phyloP scores from a whole-genome alignment of 352 stramenopile species.

The Phytopythium aichiense region DNA sequence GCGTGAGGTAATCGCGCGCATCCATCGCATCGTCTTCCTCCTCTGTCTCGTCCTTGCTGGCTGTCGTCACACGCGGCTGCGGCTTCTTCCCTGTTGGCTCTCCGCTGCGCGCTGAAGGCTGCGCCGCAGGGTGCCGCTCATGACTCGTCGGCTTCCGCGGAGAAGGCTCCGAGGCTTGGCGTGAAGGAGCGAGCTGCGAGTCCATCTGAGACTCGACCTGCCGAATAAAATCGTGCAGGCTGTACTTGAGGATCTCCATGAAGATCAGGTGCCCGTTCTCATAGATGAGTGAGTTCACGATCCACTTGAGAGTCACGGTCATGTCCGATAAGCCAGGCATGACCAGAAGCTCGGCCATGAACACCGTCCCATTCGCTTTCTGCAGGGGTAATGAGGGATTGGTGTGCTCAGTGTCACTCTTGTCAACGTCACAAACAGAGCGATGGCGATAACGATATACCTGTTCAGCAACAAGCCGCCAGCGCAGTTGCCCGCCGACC shows the following conservation, averaged over 20 bases:
- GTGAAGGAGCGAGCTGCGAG: constrained; percentile 5
- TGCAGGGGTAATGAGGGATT: constrained; percentile 17
- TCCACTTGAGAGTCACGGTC: constrained; percentile 86
- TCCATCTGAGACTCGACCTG: constrained; percentile 18
- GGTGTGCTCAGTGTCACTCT: not conserved
- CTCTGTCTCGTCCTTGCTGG: constrained; percentile 33
- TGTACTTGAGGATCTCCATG: constrained; percentile 78
- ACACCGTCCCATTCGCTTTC: constrained; percentile 75
- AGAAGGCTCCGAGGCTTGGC: constrained; percentile 16
- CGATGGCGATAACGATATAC: constrained; percentile 17
- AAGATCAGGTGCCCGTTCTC: constrained; percentile 81
- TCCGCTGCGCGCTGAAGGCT: not conserved
- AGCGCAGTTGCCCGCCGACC: constrained; percentile 73
- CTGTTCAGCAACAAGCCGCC: constrained; percentile 79
- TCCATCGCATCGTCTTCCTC: constrained; percentile 53
- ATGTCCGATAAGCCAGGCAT: constrained; percentile 76
- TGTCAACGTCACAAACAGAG: not conserved
- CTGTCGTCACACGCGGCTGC: constrained; percentile 19
- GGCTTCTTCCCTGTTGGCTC: not conserved
- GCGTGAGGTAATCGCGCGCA: constrained; percentile 61
- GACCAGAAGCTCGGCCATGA: constrained; percentile 74
- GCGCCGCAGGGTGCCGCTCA: constrained; percentile 7
- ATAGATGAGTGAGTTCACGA: constrained; percentile 84
- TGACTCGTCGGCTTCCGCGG: constrained; percentile 10
- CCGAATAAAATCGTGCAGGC: constrained; percentile 56